These are phyloP conservation scores for Venturia pyrina DNA, from an alignment of 2,329 filamentous ascomycete genomes.

Conservation along the genomic window DNA sequence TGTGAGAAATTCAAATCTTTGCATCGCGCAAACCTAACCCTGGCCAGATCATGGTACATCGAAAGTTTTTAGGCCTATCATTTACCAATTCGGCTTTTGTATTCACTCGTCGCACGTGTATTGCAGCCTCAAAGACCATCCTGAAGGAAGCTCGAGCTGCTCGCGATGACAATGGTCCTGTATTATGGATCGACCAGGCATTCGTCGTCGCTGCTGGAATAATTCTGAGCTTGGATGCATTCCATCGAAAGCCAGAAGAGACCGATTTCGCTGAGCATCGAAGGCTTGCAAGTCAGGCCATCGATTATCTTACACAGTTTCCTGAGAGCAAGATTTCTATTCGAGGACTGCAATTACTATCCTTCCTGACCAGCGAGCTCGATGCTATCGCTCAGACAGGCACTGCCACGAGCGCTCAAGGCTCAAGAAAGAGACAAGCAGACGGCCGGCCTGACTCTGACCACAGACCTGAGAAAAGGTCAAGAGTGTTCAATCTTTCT, in stretches of 20 bases:
- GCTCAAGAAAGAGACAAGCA: background rate
- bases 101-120: constrained; percentile 33
- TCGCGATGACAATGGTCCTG: constrained; percentile 28
- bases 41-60: constrained; percentile 18
- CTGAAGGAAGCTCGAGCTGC: constrained; percentile 26
- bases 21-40: background rate
- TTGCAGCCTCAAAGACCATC: constrained; percentile 32
- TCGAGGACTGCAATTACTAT: constrained; percentile 6
- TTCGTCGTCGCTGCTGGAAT: constrained; percentile 32
- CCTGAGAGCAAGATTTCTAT: constrained; percentile 6
- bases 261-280: constrained; percentile 27
- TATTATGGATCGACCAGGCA: constrained; percentile 34
- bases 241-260: constrained; percentile 20
- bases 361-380: background rate
- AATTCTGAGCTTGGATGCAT: constrained; percentile 29
- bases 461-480: background rate
- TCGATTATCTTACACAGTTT: constrained; percentile 17
- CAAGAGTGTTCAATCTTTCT: background rate
- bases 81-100: constrained; percentile 33
- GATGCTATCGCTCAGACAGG: background rate
- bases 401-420: background rate
- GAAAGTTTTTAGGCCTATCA: constrained; percentile 32
- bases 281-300: constrained; percentile 24
- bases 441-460: background rate
- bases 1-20: constrained; percentile 29